Evolutionary conservation across 192 early-diverging fungal species (phyloP).

Genomic region (Linnemannia elongata): DNA sequence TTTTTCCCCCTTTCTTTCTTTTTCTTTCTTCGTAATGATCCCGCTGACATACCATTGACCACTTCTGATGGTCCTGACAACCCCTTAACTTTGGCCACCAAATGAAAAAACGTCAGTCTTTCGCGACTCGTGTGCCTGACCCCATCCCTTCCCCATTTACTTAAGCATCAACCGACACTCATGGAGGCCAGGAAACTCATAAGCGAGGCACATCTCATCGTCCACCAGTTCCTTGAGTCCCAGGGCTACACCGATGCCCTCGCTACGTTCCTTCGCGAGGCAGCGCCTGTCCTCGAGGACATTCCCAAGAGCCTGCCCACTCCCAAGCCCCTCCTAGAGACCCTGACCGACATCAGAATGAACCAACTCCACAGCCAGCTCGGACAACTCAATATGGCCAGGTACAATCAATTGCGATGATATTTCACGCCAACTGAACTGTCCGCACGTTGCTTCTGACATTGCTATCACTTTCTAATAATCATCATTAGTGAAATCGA

Average conservation of each 20-base stretch:
- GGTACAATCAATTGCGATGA: neutral
- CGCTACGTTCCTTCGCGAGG: conserved; percentile 61
- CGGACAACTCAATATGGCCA: conserved; percentile 56
- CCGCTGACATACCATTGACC: too few relatives aligned
- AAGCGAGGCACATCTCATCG: conserved; percentile 57
- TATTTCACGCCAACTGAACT: conserved; percentile 4
- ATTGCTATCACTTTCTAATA: neutral
- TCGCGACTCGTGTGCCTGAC: neutral
- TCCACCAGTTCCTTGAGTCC: conserved; percentile 60
- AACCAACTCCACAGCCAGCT: conserved; percentile 55
- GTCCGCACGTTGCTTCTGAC: neutral
- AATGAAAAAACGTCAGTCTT: neutral
- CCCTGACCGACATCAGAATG: conserved; percentile 50
- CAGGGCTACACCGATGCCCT: conserved; percentile 58
- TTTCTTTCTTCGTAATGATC: too few relatives aligned
- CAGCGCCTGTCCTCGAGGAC: conserved; percentile 45
- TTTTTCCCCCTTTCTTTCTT: too few relatives aligned
- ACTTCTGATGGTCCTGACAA: neutral
- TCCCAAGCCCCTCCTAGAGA: conserved; percentile 59
- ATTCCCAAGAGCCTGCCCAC: conserved; percentile 42
- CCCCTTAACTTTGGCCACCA: conserved; percentile 3
- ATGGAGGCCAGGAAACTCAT: conserved; percentile 44
- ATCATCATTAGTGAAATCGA: conserved; percentile 7
- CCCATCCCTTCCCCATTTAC: neutral
- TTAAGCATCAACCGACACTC: neutral